Evolutionary conservation across 192 early-diverging fungal species (phyloP).

Genomic region (Backusella tuberculispora): DNA sequence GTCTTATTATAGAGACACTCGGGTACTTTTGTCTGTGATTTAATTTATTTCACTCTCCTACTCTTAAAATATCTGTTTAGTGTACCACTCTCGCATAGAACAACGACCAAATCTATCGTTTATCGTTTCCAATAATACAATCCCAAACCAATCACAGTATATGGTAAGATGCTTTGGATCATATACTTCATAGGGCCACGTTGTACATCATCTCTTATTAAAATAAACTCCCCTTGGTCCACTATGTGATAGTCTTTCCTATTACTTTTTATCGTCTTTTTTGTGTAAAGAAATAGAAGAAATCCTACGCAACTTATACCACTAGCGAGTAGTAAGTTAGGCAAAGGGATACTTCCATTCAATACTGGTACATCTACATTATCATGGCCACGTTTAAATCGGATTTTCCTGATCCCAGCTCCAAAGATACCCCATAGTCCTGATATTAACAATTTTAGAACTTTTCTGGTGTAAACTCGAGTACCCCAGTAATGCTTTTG

Average conservation of each 20-base stretch:
- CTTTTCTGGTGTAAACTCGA: background rate
- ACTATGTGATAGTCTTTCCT: conserved; percentile 9
- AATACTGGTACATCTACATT: background rate
- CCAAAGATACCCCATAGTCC: conserved; percentile 21
- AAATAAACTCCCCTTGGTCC: conserved; percentile 17
- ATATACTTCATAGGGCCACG: background rate
- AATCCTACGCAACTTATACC: background rate
- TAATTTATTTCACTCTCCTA: conserved; percentile 1
- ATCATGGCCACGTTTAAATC: background rate
- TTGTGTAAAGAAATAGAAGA: background rate
- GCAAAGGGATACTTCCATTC: background rate
- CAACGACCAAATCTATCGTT: background rate
- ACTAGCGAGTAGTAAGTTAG: background rate
- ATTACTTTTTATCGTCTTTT: background rate
- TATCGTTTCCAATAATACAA: background rate
- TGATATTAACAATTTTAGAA: background rate
- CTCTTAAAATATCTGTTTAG: background rate
- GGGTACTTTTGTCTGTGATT: background rate
- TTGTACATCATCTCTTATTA: conserved; percentile 20
- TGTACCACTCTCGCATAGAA: background rate
- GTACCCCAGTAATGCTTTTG: conserved; percentile 4
- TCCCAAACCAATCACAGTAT: conserved; percentile 13
- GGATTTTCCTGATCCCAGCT: background rate
- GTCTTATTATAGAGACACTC: background rate
- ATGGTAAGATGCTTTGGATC: conserved; percentile 17